Percentiles rank a stretch among this genome's conserved stretches.
Conservation (phyloP, 495 filamentous ascomycete species). For the Penicillium malachiteum region DNA sequence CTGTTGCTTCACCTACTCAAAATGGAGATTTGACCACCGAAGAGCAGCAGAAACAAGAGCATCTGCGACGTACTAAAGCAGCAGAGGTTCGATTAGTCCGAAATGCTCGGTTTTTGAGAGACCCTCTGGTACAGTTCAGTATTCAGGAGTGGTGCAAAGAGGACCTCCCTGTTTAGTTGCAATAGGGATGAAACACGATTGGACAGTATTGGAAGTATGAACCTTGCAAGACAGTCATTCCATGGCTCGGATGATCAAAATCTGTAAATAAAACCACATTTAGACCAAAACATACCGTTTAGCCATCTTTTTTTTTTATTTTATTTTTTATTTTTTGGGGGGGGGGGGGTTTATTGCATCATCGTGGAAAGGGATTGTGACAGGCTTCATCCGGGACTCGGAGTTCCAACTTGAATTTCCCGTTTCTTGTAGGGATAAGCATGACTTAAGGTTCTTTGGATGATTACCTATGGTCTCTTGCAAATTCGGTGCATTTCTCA, state of each 20-base stretch:
- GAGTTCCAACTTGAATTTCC: no score
- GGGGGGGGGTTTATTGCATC: no score
- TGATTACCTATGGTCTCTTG: no score
- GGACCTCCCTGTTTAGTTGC: conserved; percentile 27
- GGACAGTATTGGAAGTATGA: not conserved
- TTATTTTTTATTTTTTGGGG: no score
- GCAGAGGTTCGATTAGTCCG: conserved; percentile 78
- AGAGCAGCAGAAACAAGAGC: conserved; percentile 59
- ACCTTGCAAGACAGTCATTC: no score
- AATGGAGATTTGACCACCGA: conserved; percentile 32
- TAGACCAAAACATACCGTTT: conserved; percentile 1
- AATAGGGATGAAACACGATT: conserved; percentile 7
- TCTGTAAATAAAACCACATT: conserved; percentile 19
- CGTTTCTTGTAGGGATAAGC: no score
- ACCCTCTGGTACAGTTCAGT: conserved; percentile 51
- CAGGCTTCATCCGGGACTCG: no score
- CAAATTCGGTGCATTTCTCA: no score
- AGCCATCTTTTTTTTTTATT: no score
- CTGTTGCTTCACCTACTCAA: conserved; percentile 10
- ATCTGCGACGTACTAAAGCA: conserved; percentile 69
- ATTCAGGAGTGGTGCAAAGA: conserved; percentile 38
- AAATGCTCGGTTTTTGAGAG: conserved; percentile 61
- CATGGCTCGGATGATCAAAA: not conserved
- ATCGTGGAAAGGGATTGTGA: no score
- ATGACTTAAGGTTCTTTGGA: no score